Percentiles rank a stretch among this genome's conserved stretches.
Conservation (phyloP, 2,329 filamentous ascomycete genomes). For the Venturiaceae sp. region DNA sequence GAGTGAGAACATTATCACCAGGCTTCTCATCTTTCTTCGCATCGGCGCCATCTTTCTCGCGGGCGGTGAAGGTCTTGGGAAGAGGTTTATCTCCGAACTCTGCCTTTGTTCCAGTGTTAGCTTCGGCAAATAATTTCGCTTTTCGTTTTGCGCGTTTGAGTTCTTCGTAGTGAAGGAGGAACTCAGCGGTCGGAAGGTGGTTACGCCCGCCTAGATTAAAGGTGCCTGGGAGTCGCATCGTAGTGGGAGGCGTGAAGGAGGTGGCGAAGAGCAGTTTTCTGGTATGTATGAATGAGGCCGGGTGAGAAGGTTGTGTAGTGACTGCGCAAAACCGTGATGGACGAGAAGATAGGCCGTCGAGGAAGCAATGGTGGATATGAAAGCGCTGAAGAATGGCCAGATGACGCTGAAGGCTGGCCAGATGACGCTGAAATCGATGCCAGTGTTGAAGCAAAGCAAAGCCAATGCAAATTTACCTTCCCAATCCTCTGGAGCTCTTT, state of each 20-base stretch:
- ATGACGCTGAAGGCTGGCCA: too few relatives aligned
- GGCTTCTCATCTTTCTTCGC: not conserved
- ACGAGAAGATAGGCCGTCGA: too few relatives aligned
- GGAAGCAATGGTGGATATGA: too few relatives aligned
- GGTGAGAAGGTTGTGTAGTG: not conserved
- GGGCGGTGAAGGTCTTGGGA: not conserved
- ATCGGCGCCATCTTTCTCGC: not conserved
- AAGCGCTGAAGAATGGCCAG: too few relatives aligned
- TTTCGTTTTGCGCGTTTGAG: constrained; percentile 1
- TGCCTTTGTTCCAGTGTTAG: not conserved
- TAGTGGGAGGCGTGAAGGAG: not conserved
- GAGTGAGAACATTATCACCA: not conserved
- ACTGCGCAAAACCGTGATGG: too few relatives aligned
- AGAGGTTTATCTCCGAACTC: not conserved
- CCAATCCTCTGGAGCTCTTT: not conserved
- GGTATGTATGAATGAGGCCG: too few relatives aligned
- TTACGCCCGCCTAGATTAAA: constrained; percentile 1
- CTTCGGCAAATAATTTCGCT: not conserved
- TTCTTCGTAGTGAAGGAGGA: not conserved
- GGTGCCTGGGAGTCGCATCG: constrained; percentile 5
- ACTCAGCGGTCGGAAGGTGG: not conserved
- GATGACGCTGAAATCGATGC: too few relatives aligned
- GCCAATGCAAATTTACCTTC: not conserved
- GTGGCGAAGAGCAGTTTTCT: too few relatives aligned
- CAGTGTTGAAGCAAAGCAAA: not conserved